Evolutionary conservation across 148 eudicot species (phyloP).

Genomic region (Silene conica): DNA sequence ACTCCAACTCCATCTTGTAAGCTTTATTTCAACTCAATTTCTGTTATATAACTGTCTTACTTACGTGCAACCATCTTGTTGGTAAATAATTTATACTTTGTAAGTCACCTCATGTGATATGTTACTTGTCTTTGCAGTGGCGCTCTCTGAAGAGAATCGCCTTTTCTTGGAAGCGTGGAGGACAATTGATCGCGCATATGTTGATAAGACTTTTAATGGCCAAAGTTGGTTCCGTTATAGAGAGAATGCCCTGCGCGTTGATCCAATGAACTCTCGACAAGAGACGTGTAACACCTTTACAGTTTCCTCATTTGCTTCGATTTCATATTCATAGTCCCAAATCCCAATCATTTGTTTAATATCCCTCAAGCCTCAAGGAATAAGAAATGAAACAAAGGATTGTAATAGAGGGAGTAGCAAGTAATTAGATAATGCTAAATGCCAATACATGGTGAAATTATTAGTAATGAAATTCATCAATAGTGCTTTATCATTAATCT

Average conservation of each 20-base stretch:
- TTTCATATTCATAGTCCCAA: no score
- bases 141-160: conserved; percentile 86
- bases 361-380: no score
- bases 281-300: conserved; percentile 67
- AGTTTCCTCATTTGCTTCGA: not conserved
- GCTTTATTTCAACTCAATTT: conserved; percentile 22
- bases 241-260: conserved; percentile 81
- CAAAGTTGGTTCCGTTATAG: conserved; percentile 99
- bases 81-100: no score
- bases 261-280: conserved; percentile 86
- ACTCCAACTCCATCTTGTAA: conserved; percentile 69
- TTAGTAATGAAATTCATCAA: not conserved
- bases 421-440: not conserved
- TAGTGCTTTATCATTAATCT: not conserved
- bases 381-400: no score
- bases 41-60: no score
- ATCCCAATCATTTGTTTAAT: no score
- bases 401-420: no score
- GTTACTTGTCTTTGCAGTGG: conserved; percentile 48
- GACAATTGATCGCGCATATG: conserved; percentile 88
- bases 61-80: no score
- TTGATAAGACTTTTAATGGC: conserved; percentile 93
- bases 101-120: not conserved
- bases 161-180: conserved; percentile 99
- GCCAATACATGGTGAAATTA: not conserved